A percentile compares a stretch with the other conserved stretches of the same genome.
Conservation (phyloP, 768 basidiomycete genomes). For the Boletus reticuloceps region DNA sequence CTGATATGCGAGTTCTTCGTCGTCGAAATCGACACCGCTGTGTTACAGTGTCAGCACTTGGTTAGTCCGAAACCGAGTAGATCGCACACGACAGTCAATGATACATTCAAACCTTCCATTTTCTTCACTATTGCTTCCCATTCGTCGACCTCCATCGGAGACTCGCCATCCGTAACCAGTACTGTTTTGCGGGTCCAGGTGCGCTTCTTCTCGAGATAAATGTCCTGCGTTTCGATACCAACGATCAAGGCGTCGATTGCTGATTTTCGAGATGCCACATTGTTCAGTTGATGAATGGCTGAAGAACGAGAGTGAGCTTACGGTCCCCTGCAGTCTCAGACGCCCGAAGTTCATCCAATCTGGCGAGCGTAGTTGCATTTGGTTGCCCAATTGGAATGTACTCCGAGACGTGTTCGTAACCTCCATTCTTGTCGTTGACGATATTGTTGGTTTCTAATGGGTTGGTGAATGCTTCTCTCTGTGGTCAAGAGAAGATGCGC, state of each 20-base stretch:
- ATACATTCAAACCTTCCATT: conserved; percentile 57
- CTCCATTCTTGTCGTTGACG: conserved; percentile 56
- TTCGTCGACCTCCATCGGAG: conserved; percentile 66
- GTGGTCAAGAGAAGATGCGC: neutral
- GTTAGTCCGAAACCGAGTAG: no score
- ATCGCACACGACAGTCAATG: conserved; percentile 69
- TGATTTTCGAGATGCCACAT: conserved; percentile 23
- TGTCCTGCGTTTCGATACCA: conserved; percentile 73
- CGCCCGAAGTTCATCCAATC: conserved; percentile 57
- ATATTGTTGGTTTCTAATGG: conserved; percentile 61
- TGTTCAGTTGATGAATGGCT: neutral
- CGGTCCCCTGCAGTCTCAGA: conserved; percentile 63
- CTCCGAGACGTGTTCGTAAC: conserved; percentile 72
- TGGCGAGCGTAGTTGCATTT: conserved; percentile 61
- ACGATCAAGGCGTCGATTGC: conserved; percentile 90
- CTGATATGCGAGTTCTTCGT: conserved; percentile 57
- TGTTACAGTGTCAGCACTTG: neutral
- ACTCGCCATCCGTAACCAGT: conserved; percentile 84
- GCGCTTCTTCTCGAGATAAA: conserved; percentile 65
- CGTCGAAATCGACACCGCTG: conserved; percentile 90
- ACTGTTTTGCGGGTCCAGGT: conserved; percentile 85
- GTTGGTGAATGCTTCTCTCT: neutral
- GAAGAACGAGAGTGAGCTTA: conserved; percentile 34
- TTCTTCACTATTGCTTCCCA: conserved; percentile 69
- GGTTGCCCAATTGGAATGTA: conserved; percentile 69